These are phyloP conservation scores for Penicillium sp. DNA, from an alignment of 2,329 filamentous ascomycete species.

Conservation along the genomic window DNA sequence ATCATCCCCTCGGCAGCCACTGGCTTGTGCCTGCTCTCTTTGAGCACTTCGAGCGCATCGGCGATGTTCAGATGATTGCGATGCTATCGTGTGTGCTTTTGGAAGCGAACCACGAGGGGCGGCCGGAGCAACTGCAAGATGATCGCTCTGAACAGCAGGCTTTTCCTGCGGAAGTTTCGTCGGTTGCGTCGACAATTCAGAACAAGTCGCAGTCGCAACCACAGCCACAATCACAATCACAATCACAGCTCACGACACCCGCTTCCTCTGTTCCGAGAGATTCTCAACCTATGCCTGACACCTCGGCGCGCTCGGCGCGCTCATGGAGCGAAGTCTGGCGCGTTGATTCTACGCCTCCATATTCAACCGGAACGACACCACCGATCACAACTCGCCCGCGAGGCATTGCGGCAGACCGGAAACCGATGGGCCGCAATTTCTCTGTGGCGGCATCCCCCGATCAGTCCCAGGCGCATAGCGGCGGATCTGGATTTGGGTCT, in stretches of 20 bases:
- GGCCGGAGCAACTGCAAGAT: conserved; percentile 24
- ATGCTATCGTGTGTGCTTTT: conserved; percentile 59
- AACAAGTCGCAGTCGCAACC: conserved; percentile 33
- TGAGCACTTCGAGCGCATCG: conserved; percentile 55
- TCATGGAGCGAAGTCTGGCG: conserved; percentile 51
- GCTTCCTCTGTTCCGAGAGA: conserved; percentile 34
- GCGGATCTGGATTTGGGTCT: conserved; percentile 39
- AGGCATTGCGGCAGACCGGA: conserved; percentile 40
- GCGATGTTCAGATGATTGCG: conserved; percentile 63
- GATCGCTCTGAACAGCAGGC: conserved; percentile 43
- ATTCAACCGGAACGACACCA: conserved; percentile 52
- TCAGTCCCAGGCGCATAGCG: conserved; percentile 35
- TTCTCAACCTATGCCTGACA: conserved; percentile 36
- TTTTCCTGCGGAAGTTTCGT: conserved; percentile 47
- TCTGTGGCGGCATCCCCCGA: conserved; percentile 44
- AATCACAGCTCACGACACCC: conserved; percentile 31
- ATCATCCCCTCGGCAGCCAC: conserved; percentile 52
- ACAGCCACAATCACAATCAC: not conserved
- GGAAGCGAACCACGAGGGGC: conserved; percentile 45
- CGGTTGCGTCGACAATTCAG: conserved; percentile 40
- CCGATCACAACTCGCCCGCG: conserved; percentile 43
- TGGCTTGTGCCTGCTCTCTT: conserved; percentile 58
- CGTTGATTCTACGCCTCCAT: conserved; percentile 48
- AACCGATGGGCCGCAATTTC: conserved; percentile 39
- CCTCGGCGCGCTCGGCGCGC: conserved; percentile 48